Base-by-base conservation (phyloP, 2,329 filamentous ascomycete species). In the Podosphaera aphanis region DNA sequence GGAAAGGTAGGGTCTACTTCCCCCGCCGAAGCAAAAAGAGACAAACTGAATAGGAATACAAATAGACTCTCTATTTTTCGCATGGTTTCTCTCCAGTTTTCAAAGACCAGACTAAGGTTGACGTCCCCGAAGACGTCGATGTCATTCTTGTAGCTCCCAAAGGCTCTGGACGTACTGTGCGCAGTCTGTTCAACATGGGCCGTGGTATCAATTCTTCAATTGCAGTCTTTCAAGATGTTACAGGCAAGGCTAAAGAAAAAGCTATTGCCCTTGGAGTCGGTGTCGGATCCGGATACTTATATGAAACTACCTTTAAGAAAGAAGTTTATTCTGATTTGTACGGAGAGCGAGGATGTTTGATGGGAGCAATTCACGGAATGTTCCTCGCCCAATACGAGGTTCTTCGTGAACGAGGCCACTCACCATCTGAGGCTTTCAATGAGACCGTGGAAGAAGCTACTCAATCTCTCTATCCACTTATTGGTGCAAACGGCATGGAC, bases 321-420 rank as follows among this genome's bases (percentile, higher is more conserved):
- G 90, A 98, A 73, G 90, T 98, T 63, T 93, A 93, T 82, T 94
- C 85, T 52, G 90, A 95, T 69, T 79, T 98, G 57, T 98, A 98
- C 74, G 90, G 90, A 67, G 90, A 98, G 81, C 86, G 90, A 70
- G 90, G 90, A 64, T 98, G 90, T 79, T 73, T 98, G 61, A 98
- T 98, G 90, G 90, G 90, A 59, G 90, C 90, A 67, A 98, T 98
- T 69, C 90, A 98, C 77, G 90, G 90, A 64, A 98, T 98, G 90
- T 98, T 98, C 83, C 84, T 98, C 57, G 90, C 90, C 51, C 90
- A 98, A 73, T 98, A 98, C 76, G 90, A 98, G 76, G 90, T 98
- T 57, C 86, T 98, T 67, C 86, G 90, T 62, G 90, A 98, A 79
- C 81, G 83, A 58, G 90, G 90, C 67, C 90, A 98, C 79, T 82